A percentile compares a stretch with the other conserved stretches of the same genome.
These are phyloP conservation scores for Musa balbisiana DNA, from an alignment of 202 grass and related monocot species.

Conservation along the genomic window DNA sequence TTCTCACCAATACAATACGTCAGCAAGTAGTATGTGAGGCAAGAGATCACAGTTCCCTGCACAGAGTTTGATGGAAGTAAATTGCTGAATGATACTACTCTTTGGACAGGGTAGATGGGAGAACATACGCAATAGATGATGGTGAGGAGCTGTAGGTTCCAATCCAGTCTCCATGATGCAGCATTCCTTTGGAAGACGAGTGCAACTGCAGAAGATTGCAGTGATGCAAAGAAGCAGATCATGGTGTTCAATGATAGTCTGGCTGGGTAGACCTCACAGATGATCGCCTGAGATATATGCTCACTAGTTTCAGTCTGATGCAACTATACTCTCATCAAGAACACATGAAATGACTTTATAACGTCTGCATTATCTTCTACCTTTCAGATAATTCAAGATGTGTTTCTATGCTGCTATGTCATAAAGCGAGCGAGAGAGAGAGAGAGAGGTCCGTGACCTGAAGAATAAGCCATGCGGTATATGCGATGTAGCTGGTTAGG, in stretches of 20 bases:
- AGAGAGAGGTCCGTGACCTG: neutral
- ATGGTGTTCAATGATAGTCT: conserved; percentile 21
- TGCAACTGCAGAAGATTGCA: conserved; percentile 20
- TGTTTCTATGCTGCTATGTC: neutral
- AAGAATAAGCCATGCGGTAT: conserved; percentile 23
- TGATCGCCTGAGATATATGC: conserved; percentile 1
- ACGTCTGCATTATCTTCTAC: too few relatives aligned
- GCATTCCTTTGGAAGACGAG: conserved; percentile 19
- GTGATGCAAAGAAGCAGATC: conserved; percentile 19
- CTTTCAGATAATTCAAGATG: too few relatives aligned
- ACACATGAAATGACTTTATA: neutral
- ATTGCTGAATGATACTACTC: neutral
- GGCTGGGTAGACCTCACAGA: conserved; percentile 18
- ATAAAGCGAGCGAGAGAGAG: neutral
- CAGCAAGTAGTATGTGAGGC: conserved; percentile 19
- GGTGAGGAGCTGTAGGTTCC: conserved; percentile 20
- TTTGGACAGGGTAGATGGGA: neutral
- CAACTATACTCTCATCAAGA: too few relatives aligned
- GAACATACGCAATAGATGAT: conserved; percentile 17
- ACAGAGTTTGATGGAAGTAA: neutral
- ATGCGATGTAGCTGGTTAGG: conserved; percentile 12
- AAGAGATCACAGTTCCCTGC: conserved; percentile 20
- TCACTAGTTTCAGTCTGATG: neutral
- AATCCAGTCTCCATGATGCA: conserved; percentile 16
- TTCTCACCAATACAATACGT: conserved; percentile 17